Percentiles rank a stretch among this genome's conserved stretches.
Conservation (phyloP, 1,284 basidiomycete genomes). For the Phellopilus nigrolimitatus region DNA sequence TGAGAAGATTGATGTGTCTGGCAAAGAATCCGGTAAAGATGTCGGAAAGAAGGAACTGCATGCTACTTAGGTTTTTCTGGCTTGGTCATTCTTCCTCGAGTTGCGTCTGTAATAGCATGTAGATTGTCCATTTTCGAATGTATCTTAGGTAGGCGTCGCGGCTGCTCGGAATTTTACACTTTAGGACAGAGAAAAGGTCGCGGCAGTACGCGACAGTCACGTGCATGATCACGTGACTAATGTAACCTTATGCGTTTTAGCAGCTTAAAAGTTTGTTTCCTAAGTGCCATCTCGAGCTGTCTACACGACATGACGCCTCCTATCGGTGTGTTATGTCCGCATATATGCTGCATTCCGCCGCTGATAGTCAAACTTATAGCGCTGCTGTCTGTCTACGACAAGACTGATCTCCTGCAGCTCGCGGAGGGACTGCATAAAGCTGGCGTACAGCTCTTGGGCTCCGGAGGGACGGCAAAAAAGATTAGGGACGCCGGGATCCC, state of each 20-base stretch:
- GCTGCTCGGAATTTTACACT: too few relatives aligned
- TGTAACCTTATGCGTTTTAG: background rate
- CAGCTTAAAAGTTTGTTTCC: background rate
- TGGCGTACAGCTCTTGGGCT: slow-evolving; percentile 89
- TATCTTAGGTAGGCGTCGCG: too few relatives aligned
- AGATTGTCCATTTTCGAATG: too few relatives aligned
- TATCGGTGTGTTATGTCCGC: slow-evolving; percentile 10
- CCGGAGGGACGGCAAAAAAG: slow-evolving; percentile 96
- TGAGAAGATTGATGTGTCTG: slow-evolving; percentile 12
- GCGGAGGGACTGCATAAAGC: slow-evolving; percentile 78
- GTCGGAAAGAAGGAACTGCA: slow-evolving; percentile 20
- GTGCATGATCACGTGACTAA: too few relatives aligned
- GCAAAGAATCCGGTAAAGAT: background rate
- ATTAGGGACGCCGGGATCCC: slow-evolving; percentile 91
- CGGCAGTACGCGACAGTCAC: too few relatives aligned
- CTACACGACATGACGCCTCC: slow-evolving; percentile 9
- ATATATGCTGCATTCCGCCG: background rate
- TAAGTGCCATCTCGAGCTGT: too few relatives aligned
- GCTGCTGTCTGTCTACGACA: slow-evolving; percentile 96
- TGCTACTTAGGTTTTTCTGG: too few relatives aligned
- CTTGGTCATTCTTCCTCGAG: too few relatives aligned
- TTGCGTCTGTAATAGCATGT: too few relatives aligned
- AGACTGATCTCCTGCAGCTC: slow-evolving; percentile 85
- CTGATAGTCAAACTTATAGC: slow-evolving; percentile 43
- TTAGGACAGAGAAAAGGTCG: too few relatives aligned